phyloP scores from a whole-genome alignment of 2,329 filamentous ascomycete genomes.

The Aspergillus sp. region DNA sequence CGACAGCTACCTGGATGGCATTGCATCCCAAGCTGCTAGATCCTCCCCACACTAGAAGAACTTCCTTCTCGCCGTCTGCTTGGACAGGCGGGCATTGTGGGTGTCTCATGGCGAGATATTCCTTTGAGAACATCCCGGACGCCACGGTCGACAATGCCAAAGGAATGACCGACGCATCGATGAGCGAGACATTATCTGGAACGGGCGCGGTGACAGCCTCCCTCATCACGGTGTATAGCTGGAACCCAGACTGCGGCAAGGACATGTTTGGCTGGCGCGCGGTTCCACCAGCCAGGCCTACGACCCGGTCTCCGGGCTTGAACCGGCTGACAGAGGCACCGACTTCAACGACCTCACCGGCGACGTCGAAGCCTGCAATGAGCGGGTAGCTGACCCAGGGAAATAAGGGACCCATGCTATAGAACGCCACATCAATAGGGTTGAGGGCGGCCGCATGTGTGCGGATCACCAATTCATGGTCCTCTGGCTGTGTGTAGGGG shows the following conservation, averaged over 20 bases:
- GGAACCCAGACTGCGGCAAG: conserved; percentile 21
- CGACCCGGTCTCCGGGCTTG: conserved; percentile 25
- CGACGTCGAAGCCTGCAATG: conserved; percentile 17
- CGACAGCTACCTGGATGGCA: conserved; percentile 11
- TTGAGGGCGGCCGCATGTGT: conserved; percentile 21
- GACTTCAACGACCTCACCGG: conserved; percentile 12
- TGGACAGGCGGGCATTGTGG: conserved; percentile 1
- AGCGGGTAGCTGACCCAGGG: conserved; percentile 8
- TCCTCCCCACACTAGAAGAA: conserved; percentile 24
- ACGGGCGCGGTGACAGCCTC: conserved; percentile 20
- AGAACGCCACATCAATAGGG: conserved; percentile 34
- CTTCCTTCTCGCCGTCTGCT: conserved; percentile 12
- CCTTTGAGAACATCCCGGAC: conserved; percentile 26
- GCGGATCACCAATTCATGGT: conserved; percentile 20
- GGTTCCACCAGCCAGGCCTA: conserved; percentile 21
- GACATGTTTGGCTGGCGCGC: conserved; percentile 9
- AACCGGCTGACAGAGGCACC: conserved; percentile 12
- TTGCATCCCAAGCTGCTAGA: conserved; percentile 14
- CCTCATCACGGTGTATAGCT: conserved; percentile 26
- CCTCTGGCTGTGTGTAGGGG: not conserved
- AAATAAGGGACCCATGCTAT: conserved; percentile 16
- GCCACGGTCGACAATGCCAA: conserved; percentile 31
- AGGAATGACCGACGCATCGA: conserved; percentile 31
- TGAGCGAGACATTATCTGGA: conserved; percentile 25
- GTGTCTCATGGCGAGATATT: conserved; percentile 18